Base-by-base conservation (phyloP, 2,329 filamentous ascomycete species). In the Endoconidiophora laricicola region DNA sequence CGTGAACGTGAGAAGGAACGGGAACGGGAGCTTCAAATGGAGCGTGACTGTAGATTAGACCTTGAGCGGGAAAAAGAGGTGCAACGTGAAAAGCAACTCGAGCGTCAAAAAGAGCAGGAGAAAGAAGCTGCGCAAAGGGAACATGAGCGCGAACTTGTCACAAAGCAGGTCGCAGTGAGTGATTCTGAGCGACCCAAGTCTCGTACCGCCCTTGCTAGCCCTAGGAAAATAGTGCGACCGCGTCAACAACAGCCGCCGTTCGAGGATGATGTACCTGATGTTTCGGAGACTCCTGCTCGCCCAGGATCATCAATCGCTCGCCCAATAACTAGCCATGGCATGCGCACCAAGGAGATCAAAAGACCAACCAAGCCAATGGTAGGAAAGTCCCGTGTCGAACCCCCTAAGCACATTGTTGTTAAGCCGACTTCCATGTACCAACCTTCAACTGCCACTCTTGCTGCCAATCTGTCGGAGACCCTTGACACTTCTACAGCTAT, bases 341-440 rank as follows among this genome's bases (percentile, higher is more conserved):
- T 49, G 18, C 51, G 51, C 10, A 69, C 62, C 45, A 72, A 68
- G 46, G 72, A 74, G 41, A 63, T 72, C 52, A 78, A 78, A 58
- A 70, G 79, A 48, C 78, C 78, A 0, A 59, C 74, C 3, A 82
- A 76, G 57, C 78, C 79, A 2, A 70, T 69, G 6, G 78, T 83
- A 39, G 58, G 69, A 1, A 84, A 82, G 60, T 60, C 71, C 0
- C 85, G 79, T 60, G 78, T 80, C 53, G 76, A 75, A 1, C 83
- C 80, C 6, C 48, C 65, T 1, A 85, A 83, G 2, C 76, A 82
- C 52, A 87, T 83, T 57, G 76, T 75, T 52, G 80, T 86, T 53
- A 83, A 81, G 56, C 79, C 77, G 48, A 73, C 74, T 20, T 80
- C 78, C 7, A 76, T 79, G 52, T 73, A 74, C 54, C 73, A 79